A percentile compares a stretch with the other conserved stretches of the same genome.
Evolutionary conservation across 2,329 filamentous ascomycete genomes (phyloP).

Genomic region (Shiraia bambusicola): DNA sequence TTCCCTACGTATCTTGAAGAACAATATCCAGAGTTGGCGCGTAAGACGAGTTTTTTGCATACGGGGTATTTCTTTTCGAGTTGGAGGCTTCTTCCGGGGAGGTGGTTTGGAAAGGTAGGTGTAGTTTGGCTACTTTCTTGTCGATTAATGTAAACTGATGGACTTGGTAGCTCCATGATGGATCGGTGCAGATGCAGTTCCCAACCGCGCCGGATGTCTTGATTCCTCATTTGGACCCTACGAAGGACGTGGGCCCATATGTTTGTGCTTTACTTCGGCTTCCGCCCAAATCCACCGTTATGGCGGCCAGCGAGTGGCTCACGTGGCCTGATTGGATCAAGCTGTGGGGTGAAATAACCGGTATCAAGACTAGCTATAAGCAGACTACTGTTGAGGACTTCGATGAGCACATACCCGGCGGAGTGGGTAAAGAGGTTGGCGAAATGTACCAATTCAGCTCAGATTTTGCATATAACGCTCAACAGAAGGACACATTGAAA

Average conservation of each 20-base stretch:
- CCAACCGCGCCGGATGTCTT: slow-evolving; percentile 12
- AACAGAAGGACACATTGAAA: slow-evolving; percentile 19
- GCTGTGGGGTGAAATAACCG: slow-evolving; percentile 24
- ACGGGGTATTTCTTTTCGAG: slow-evolving; percentile 26
- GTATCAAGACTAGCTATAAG: slow-evolving; percentile 20
- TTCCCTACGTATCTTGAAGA: slow-evolving; percentile 24
- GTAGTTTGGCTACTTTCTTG: not conserved
- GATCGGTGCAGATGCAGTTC: slow-evolving; percentile 19
- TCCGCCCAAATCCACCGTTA: slow-evolving; percentile 23
- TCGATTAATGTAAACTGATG: not conserved
- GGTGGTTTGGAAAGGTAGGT: slow-evolving; percentile 20
- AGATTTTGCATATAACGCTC: slow-evolving; percentile 38
- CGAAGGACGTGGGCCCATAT: slow-evolving; percentile 20
- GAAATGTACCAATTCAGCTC: slow-evolving; percentile 32
- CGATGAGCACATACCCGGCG: slow-evolving; percentile 17
- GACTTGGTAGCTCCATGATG: slow-evolving; percentile 9
- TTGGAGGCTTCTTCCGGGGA: slow-evolving; percentile 16
- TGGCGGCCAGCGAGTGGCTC: slow-evolving; percentile 22
- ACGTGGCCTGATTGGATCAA: slow-evolving; percentile 24
- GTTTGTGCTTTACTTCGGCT: slow-evolving; percentile 19
- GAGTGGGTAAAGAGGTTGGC: slow-evolving; percentile 28
- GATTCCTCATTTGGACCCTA: slow-evolving; percentile 16
- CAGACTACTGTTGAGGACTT: slow-evolving; percentile 17
- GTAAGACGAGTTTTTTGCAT: slow-evolving; percentile 22
- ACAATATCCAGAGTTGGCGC: slow-evolving; percentile 18